Percentiles rank a stretch among this genome's conserved stretches.
These are phyloP conservation scores for Phialophora expanda DNA, from an alignment of 2,329 filamentous ascomycete species.

Conservation along the genomic window DNA sequence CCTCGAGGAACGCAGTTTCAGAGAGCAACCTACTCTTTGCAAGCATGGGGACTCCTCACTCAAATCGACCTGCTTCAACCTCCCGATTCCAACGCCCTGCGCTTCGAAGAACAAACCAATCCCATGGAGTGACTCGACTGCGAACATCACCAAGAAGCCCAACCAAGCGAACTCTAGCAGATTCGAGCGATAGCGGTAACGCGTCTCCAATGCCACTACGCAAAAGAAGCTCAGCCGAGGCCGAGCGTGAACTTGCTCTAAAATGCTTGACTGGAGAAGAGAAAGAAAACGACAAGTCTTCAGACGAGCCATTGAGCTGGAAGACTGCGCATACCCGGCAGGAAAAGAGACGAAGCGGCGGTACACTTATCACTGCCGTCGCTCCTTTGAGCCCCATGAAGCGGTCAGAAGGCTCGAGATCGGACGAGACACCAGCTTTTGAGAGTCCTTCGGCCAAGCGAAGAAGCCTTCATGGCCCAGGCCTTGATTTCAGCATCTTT, in stretches of 20 bases:
- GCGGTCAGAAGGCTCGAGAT: slow-evolving; percentile 79
- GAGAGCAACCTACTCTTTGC: slow-evolving; percentile 59
- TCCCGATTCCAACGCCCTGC: slow-evolving; percentile 62
- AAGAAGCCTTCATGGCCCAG: slow-evolving; percentile 80
- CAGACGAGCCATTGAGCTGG: slow-evolving; percentile 33
- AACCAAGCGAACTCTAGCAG: slow-evolving; percentile 74
- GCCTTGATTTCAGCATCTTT: slow-evolving; percentile 75
- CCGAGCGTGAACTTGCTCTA: slow-evolving; percentile 55
- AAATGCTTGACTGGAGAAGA: slow-evolving; percentile 42
- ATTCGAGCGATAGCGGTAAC: slow-evolving; percentile 74
- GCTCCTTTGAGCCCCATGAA: slow-evolving; percentile 77
- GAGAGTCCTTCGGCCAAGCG: slow-evolving; percentile 90
- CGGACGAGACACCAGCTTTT: slow-evolving; percentile 80
- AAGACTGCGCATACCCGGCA: slow-evolving; percentile 52
- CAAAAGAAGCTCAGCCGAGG: slow-evolving; percentile 48
- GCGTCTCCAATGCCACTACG: slow-evolving; percentile 55
- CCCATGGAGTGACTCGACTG: slow-evolving; percentile 55
- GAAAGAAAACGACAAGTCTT: slow-evolving; percentile 38
- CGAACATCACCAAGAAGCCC: slow-evolving; percentile 81
- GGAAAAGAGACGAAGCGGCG: slow-evolving; percentile 57
- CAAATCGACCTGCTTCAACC: slow-evolving; percentile 69
- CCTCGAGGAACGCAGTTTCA: slow-evolving; percentile 60
- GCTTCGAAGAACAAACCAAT: slow-evolving; percentile 48
- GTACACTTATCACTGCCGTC: slow-evolving; percentile 57
- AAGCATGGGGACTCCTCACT: slow-evolving; percentile 58